Conservation (phyloP, 768 basidiomycete species). For the Lactarius sp. region DNA sequence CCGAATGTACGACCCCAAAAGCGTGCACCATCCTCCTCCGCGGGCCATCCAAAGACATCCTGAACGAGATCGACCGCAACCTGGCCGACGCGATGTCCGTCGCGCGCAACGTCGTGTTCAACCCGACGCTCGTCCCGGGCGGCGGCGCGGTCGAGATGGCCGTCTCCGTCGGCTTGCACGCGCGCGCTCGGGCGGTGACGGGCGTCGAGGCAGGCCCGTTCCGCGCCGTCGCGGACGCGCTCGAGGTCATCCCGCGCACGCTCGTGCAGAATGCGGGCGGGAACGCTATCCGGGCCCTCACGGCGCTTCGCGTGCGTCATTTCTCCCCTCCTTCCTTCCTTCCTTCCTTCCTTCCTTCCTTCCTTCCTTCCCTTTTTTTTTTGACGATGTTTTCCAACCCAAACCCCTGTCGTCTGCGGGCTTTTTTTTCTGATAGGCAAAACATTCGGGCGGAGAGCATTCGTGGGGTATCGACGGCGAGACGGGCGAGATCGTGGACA, state of each 20-base stretch:
- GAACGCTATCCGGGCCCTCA: conserved; percentile 89
- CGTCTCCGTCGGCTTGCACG: conserved; percentile 79
- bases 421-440: conserved; percentile 54
- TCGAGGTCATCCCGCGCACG: conserved; percentile 96
- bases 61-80: conserved; percentile 98
- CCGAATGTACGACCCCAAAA: conserved; percentile 85
- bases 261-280: conserved; percentile 94
- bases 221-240: conserved; percentile 88
- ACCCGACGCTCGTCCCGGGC: conserved; percentile 89
- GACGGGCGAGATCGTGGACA: conserved; percentile 92
- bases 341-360: neutral
- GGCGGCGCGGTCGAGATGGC: conserved; percentile 99
- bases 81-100: conserved; percentile 97
- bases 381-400: conserved; percentile 36
- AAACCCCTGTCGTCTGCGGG: neutral
- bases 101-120: conserved; percentile 94
- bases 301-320: conserved; percentile 77
- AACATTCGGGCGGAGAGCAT: conserved; percentile 86
- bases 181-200: conserved; percentile 70
- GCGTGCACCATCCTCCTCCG: conserved; percentile 98
- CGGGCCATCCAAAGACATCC: conserved; percentile 95
- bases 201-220: conserved; percentile 92
- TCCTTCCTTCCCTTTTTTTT: conserved; percentile 33
- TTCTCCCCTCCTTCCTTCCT: neutral
- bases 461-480: conserved; percentile 96